A percentile compares a stretch with the other conserved stretches of the same genome.
Evolutionary conservation across 768 basidiomycete species (phyloP).

Genomic region (Rubroboletus pulcherrimus): DNA sequence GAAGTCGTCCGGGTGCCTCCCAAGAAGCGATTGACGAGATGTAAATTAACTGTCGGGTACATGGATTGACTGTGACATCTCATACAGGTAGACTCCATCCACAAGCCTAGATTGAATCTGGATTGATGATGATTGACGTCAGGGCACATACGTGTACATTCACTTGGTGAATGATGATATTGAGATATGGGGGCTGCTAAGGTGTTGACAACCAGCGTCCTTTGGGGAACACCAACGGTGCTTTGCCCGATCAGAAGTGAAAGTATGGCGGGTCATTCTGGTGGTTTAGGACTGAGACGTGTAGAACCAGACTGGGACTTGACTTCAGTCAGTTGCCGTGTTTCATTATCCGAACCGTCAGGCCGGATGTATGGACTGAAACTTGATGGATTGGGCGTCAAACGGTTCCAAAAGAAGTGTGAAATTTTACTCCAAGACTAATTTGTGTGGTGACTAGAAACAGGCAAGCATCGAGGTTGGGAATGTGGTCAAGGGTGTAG

Average conservation of each 20-base stretch:
- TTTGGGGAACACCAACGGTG: neutral
- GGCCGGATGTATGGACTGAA: neutral
- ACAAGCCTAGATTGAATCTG: neutral
- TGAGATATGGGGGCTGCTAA: neutral
- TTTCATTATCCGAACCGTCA: neutral
- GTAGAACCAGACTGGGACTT: neutral
- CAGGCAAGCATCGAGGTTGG: neutral
- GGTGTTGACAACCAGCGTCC: neutral
- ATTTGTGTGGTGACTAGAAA: neutral
- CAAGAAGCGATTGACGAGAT: too few relatives aligned
- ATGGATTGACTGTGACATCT: neutral
- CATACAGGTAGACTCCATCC: neutral
- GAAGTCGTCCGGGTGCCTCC: neutral
- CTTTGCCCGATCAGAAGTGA: neutral
- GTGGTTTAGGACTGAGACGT: neutral
- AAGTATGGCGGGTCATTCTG: too few relatives aligned
- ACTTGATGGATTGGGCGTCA: too few relatives aligned
- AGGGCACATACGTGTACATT: neutral
- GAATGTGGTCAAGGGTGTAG: neutral
- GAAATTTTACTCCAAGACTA: neutral
- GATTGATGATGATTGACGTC: neutral
- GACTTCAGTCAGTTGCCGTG: neutral
- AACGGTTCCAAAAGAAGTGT: too few relatives aligned
- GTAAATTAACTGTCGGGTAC: neutral
- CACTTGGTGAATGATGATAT: neutral